phyloP scores from a whole-genome alignment of 176 grass and related monocot species.

The Secale cereale region DNA sequence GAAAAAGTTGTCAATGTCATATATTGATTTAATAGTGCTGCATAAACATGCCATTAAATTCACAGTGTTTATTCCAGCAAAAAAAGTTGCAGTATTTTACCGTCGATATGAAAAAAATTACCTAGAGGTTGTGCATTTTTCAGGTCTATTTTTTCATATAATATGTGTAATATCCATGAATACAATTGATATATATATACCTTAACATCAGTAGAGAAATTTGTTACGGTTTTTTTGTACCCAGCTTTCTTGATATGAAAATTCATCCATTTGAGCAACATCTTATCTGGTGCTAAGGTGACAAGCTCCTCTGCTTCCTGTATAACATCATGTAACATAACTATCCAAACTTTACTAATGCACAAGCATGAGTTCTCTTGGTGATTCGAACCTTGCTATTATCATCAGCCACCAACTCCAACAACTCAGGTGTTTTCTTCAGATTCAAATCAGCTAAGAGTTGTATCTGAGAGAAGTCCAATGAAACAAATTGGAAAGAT shows the following conservation, averaged over 20 bases:
- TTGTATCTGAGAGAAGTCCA: slow-evolving; percentile 73
- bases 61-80: not conserved
- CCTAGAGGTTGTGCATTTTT: not conserved
- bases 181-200: slow-evolving; percentile 30
- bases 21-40: not conserved
- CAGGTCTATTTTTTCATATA: not conserved
- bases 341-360: not conserved
- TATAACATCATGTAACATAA: slow-evolving; percentile 34
- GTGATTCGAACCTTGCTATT: slow-evolving; percentile 42
- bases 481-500: slow-evolving; percentile 17
- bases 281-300: slow-evolving; percentile 83
- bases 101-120: not conserved
- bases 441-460: slow-evolving; percentile 91
- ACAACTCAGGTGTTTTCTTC: slow-evolving; percentile 89
- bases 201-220: slow-evolving; percentile 99
- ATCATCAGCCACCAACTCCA: slow-evolving; percentile 73
- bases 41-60: not conserved
- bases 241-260: slow-evolving; percentile 98
- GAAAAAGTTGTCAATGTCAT: not conserved
- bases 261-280: slow-evolving; percentile 99
- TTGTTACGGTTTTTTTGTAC: slow-evolving; percentile 91
- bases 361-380: not conserved
- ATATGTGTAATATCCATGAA: not conserved
- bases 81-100: not conserved
- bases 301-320: slow-evolving; percentile 86